Evolutionary conservation across 495 filamentous ascomycete species (phyloP).

Genomic region (Penicillium angulare): DNA sequence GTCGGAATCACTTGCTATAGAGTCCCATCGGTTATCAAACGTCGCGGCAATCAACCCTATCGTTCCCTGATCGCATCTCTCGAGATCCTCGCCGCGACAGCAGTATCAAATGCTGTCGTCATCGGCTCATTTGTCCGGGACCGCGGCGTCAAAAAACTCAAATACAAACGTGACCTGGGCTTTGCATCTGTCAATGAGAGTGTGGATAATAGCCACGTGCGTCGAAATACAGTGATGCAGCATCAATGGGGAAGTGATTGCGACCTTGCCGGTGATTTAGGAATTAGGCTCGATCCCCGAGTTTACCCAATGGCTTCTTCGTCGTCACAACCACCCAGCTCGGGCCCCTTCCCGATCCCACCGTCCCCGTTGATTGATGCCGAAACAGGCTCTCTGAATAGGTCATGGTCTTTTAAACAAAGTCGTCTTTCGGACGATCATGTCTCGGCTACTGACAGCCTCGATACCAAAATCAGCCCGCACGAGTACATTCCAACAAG

Average conservation of each 20-base stretch:
- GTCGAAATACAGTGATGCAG: conserved; percentile 50
- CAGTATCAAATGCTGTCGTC: conserved; percentile 73
- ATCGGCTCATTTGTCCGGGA: conserved; percentile 82
- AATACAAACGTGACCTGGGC: conserved; percentile 59
- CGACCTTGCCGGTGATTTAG: conserved; percentile 70
- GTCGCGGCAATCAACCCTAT: conserved; percentile 64
- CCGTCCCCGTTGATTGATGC: conserved; percentile 26
- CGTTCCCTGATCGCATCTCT: conserved; percentile 76
- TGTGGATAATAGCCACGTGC: conserved; percentile 48
- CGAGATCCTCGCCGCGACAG: conserved; percentile 74
- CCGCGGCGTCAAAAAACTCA: conserved; percentile 72
- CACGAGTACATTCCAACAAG: conserved; percentile 38
- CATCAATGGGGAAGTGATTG: conserved; percentile 80
- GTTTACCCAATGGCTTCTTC: conserved; percentile 41
- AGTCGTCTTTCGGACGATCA: conserved; percentile 22
- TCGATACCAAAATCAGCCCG: conserved; percentile 36
- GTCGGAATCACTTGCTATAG: conserved; percentile 75
- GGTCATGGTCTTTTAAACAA: conserved; percentile 33
- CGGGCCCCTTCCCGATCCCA: conserved; percentile 30
- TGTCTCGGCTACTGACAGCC: conserved; percentile 29
- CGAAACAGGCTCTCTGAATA: conserved; percentile 28
- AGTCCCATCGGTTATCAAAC: conserved; percentile 65
- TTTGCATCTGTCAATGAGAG: conserved; percentile 52
- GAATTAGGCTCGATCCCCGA: conserved; percentile 62
- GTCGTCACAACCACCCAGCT: not conserved